Conservation (phyloP, 306 rosid genomes). For the Malus orientalis region DNA sequence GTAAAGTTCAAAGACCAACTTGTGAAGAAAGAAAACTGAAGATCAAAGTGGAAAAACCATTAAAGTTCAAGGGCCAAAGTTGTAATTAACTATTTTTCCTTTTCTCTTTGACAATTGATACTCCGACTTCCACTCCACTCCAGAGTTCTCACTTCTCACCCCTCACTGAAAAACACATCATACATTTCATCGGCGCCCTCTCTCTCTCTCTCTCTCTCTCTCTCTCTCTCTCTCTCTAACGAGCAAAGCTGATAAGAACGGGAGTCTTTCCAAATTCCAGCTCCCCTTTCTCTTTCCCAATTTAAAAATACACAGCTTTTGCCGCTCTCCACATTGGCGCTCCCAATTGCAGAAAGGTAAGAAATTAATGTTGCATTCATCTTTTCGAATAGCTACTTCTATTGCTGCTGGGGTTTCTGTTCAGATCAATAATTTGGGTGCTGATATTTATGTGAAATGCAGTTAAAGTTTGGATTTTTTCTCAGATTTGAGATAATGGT, state of each 20-base stretch:
- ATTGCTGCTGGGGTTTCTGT: background rate
- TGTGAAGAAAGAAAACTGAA: too few species aligned
- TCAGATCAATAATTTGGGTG: background rate
- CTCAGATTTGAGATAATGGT: background rate
- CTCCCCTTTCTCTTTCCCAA: background rate
- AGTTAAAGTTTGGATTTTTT: background rate
- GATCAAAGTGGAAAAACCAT: too few species aligned
- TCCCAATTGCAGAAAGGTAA: constrained; percentile 28
- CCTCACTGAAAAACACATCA: constrained; percentile 2
- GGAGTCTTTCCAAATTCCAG: constrained; percentile 1
- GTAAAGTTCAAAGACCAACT: too few species aligned
- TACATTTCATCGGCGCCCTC: constrained; percentile 31
- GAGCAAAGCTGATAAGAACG: background rate
- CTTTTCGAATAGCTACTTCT: background rate
- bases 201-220: background rate
- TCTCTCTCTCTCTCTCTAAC: background rate
- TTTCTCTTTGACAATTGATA: background rate
- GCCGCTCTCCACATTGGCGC: constrained; percentile 28
- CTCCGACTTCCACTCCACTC: background rate
- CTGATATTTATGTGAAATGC: constrained; percentile 2
- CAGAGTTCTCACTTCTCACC: background rate
- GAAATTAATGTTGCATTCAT: constrained; percentile 3
- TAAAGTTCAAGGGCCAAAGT: background rate
- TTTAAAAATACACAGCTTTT: background rate
- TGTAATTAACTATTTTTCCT: background rate